Percentiles rank a stretch among this genome's conserved stretches.
Evolutionary conservation across 768 basidiomycete species (phyloP).

Genomic region (Termitomyces sp.): DNA sequence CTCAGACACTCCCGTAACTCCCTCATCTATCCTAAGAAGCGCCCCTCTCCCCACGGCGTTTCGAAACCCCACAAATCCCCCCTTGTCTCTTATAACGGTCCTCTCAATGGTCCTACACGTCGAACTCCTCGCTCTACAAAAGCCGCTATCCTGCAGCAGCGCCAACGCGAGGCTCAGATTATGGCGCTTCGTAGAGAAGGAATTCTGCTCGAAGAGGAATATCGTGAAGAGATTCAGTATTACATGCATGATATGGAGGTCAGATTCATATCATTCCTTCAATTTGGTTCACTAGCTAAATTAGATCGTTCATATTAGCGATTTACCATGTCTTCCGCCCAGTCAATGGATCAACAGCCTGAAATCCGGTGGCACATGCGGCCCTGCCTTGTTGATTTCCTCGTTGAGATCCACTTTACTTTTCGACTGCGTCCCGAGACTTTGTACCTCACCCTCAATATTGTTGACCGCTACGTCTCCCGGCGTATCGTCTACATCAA

Average conservation of each 20-base stretch:
- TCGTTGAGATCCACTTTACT: slow-evolving; percentile 97
- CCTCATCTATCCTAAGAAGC: slow-evolving; percentile 77
- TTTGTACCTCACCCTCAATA: slow-evolving; percentile 96
- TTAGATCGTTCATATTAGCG: slow-evolving; percentile 29
- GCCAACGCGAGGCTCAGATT: slow-evolving; percentile 66
- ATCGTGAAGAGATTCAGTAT: slow-evolving; percentile 83
- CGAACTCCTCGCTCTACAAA: slow-evolving; percentile 67
- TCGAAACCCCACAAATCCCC: slow-evolving; percentile 62
- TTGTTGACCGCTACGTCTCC: slow-evolving; percentile 98
- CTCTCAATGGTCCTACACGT: slow-evolving; percentile 43
- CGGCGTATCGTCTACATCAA: slow-evolving; percentile 98
- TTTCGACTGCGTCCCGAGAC: slow-evolving; percentile 98
- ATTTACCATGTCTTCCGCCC: slow-evolving; percentile 83
- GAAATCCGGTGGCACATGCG: slow-evolving; percentile 99
- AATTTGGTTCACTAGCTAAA: slow-evolving; percentile 14
- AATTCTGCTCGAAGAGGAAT: slow-evolving; percentile 89
- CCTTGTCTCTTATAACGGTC: slow-evolving; percentile 43
- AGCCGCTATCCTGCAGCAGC: slow-evolving; percentile 53
- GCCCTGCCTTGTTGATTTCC: slow-evolving; percentile 95
- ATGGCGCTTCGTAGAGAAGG: slow-evolving; percentile 66
- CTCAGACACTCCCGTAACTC: slow-evolving; percentile 59
- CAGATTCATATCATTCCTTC: slow-evolving; percentile 25
- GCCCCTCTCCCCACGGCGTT: slow-evolving; percentile 77
- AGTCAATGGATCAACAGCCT: slow-evolving; percentile 98
- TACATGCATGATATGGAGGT: slow-evolving; percentile 99